Conservation (phyloP, 805 yeast species). For the Suhomyces sp. region DNA sequence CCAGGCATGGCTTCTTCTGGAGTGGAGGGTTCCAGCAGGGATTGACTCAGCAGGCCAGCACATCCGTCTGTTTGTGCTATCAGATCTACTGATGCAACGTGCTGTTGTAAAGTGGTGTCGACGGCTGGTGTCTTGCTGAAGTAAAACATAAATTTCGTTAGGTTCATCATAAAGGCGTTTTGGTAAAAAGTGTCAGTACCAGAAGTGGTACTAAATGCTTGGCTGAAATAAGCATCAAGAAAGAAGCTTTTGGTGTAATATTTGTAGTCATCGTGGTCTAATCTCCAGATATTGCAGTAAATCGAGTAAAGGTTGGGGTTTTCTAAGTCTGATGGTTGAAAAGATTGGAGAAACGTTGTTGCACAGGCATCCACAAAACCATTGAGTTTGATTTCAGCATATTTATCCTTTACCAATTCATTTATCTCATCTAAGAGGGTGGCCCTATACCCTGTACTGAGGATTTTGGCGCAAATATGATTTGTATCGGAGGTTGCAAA, state of each 20-base stretch:
- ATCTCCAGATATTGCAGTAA: neutral
- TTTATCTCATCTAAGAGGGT: conserved; percentile 13
- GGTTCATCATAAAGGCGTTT: conserved; percentile 21
- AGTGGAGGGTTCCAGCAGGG: too few species aligned
- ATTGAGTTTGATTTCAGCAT: conserved; percentile 17
- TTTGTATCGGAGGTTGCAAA: conserved; percentile 9
- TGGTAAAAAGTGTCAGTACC: too few species aligned
- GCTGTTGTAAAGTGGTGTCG: too few species aligned
- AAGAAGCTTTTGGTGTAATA: neutral
- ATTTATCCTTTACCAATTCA: conserved; percentile 17
- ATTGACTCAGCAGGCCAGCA: too few species aligned
- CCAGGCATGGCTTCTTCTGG: too few species aligned
- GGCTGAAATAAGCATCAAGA: too few species aligned
- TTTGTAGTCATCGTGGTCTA: neutral
- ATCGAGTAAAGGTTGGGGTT: neutral
- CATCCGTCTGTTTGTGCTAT: too few species aligned
- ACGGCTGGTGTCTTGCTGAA: conserved; percentile 4
- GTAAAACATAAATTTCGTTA: conserved; percentile 15
- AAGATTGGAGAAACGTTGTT: conserved; percentile 3
- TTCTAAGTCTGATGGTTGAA: neutral
- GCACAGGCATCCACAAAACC: conserved; percentile 13
- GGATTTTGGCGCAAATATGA: conserved; percentile 4
- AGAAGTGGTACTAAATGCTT: too few species aligned
- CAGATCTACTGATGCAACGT: too few species aligned
- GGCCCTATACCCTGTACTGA: conserved; percentile 9